Evolutionary conservation across 306 rosid species (phyloP), one percentile per base, ranked within the genome.

Genomic region (Cicer arietinum): DNA sequence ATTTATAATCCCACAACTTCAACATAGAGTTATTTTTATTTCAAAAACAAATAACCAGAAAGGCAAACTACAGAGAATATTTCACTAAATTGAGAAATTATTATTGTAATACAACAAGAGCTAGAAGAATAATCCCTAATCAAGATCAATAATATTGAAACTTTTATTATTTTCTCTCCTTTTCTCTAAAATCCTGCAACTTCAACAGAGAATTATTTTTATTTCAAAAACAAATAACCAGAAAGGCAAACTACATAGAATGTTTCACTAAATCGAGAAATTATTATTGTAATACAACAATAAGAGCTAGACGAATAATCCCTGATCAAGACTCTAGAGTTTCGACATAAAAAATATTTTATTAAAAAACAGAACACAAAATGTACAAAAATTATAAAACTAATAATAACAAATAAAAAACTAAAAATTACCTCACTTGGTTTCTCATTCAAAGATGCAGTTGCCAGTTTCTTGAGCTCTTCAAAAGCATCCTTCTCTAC

Each of bases 381-480:
- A 51, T 7, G 1, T 11, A 60, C 9, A n/a, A 75, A 3, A 13
- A 70, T 39, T 8, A 50, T 6, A 40, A 51, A 17, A 10, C 35
- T 65, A 43, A 5, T 66, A 44, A 11, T 17, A 17, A 64, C 20
- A 40, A 41, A 1, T 12, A 62, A 65, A 18, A 45, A 13, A 37
- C 17, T 66, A 22, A 16, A 17, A 79, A 52, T 81, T 77, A 88
- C 98, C 92, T 88, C 81, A 64, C 67, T 79, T 18, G 87, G 80
- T 70, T 86, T 84, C 82, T 77, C 97, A 76, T 90, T 90, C 73
- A 84, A 79, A 73, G 97, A 84, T 68, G 88, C 83, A 69, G 87
- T 74, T 20, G 93, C 97, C 82, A 95, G 67, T 79, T 90, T 90
- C 89, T 92, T 95, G 13, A 95, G 99, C 86, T 92, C 93, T 86